Evolutionary conservation across 805 yeast species (phyloP).

Genomic region (Saturnispora diversa): DNA sequence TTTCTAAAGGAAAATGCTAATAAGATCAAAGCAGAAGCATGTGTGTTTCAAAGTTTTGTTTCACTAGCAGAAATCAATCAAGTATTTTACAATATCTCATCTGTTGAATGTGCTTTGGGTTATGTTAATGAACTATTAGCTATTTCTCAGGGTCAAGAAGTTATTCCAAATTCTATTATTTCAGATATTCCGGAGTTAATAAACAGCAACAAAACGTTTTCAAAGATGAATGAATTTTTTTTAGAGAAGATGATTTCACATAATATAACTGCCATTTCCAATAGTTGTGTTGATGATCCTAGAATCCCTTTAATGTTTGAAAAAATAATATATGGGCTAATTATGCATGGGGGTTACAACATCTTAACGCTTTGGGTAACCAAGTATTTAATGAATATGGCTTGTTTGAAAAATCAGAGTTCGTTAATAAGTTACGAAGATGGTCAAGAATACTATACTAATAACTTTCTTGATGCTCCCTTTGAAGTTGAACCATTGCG

Average conservation of each 20-base stretch:
- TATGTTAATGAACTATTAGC: slow-evolving; percentile 7
- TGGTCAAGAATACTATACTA: slow-evolving; percentile 4
- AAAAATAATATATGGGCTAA: slow-evolving; percentile 11
- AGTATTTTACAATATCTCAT: slow-evolving; percentile 1
- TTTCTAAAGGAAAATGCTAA: neutral
- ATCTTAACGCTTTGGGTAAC: slow-evolving; percentile 14
- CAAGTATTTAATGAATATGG: slow-evolving; percentile 11
- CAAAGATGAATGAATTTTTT: slow-evolving; percentile 2
- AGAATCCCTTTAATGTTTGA: slow-evolving; percentile 9
- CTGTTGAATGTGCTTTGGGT: neutral
- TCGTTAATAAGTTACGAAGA: slow-evolving; percentile 16
- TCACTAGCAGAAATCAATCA: slow-evolving; percentile 2
- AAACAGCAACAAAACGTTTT: neutral
- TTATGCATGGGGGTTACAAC: slow-evolving; percentile 17
- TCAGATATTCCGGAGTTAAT: too few relatives aligned
- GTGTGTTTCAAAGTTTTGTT: slow-evolving; percentile 4
- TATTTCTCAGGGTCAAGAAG: neutral
- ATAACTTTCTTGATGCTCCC: neutral
- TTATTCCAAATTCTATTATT: neutral
- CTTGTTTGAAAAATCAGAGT: slow-evolving; percentile 7
- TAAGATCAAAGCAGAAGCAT: neutral
- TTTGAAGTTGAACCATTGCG: neutral
- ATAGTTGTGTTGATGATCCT: slow-evolving; percentile 14
- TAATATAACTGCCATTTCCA: slow-evolving; percentile 9
- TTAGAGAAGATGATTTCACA: slow-evolving; percentile 9